Evolutionary conservation across 1,284 basidiomycete genomes (phyloP), one percentile per base, ranked within the genome.

Genomic region (Papiliotrema terrestris): DNA sequence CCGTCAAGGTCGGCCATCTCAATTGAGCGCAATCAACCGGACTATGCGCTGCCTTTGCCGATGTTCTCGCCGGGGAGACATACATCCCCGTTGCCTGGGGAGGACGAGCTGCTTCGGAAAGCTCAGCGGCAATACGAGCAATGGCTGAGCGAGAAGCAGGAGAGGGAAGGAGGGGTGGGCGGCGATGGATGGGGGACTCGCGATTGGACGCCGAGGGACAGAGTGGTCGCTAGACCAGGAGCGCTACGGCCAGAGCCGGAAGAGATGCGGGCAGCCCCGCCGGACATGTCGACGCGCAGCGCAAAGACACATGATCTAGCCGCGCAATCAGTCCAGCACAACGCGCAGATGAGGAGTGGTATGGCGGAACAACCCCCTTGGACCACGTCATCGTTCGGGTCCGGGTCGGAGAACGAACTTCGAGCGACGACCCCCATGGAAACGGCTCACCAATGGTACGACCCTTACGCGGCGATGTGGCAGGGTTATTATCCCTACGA

Each of bases 91-190:
- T 46, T 58, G 11, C 48, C 58, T 8, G 52, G 45, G 17, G 51
- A 56, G 13, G 36, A 51, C 1, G 58, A 49, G 11, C 36, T 66
- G 3, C 50, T 59, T 1, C 57, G 63, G 11, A 66, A 68, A 47
- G 69, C 69, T 0, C 53, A 60, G 41, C 57, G 51, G 45, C 62
- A 71, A 53, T 71, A 69, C 42, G 67, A 71, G 23, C 56, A 44
- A 15, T 71, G 69, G 69, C 39, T 67, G 17, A 53, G 58, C 25
- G 54, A 56, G 49, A 65, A 67, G 45, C 50, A 51, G 1, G 64
- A 69, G 41, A 15, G 71, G 32, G 69, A 68, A 53, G 65, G 61
- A 6, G 63, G 63, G n/a, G 52, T 65, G 17, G 61, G 49, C 2
- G 58, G 61, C 25, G 42, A 49, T 2, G 52, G 49, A 2, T 29